Evolutionary conservation across 202 grass and related monocot genomes (phyloP), one percentile per base, ranked within the genome.

Genomic region (Elaeis oleifera): DNA sequence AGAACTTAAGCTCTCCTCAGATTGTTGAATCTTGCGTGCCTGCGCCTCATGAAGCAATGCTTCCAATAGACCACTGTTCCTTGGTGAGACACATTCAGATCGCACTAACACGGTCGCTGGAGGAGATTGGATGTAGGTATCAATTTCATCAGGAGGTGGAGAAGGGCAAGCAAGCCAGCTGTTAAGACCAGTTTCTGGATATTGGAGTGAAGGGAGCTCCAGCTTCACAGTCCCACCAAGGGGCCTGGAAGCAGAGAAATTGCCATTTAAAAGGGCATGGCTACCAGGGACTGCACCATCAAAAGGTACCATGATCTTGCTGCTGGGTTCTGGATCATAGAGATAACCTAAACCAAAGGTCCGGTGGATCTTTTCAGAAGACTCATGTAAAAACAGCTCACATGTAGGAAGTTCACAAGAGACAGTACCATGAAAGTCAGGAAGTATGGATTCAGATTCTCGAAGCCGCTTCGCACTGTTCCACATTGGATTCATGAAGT

Each of bases 161-260:
- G 32, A 50, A 58, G 55, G 56, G 49, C 32, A 70, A 18, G 32
- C 18, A 36, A 59, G 20, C 50, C 27, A 61, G 26, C 26, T 63
- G 54, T 13, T 54, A 73, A n/a, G 24, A 63, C 48, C 70, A 63
- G 59, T 73, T 54, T 73, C 70, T 54, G 59, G 22, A 73, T 73
- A 61, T 73, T 73, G 70, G 70, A 73, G 59, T 73, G 70, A 73
- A 73, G 70, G 70, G 70, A 73, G 70, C 70, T 73, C 70, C 70
- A 55, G 62, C 59, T 73, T 63, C 70, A 73, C 50, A 54, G 51
- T 23, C 70, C 70, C 51, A 62, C 9, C 4, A 63, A 55, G 29
- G 50, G 59, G 49, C 60, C 52, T 48, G 55, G 70, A 63, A 73
- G 59, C 70, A 63, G 70, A 73, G 70, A 63, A 73, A 18, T 31